Evolutionary conservation across 2,329 filamentous ascomycete species (phyloP), one percentile per base, ranked within the genome.

Genomic region (Zymoseptoria brevis): DNA sequence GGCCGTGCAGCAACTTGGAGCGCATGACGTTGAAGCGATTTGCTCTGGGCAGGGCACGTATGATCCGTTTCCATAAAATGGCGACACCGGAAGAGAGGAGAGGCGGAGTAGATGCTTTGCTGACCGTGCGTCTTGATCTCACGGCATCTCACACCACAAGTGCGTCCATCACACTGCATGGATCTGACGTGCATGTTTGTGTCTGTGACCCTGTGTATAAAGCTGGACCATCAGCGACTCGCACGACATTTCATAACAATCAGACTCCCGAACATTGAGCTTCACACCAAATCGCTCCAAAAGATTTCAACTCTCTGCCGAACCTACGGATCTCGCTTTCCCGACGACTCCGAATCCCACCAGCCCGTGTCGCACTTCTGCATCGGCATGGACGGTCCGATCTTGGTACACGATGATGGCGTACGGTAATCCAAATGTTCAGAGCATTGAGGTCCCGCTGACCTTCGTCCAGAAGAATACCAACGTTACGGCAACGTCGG

Each of bases 1-100:
- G 58, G 62, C 57, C 29, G 57, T 62, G 30, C 65, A 66, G 62
- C 22, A 57, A 19, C 62, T 64, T 6, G 50, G 53, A 45, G 65
- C 53, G 4, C 55, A 57, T 53, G 55, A 53, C 11, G 61, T 67
- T 9, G 60, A 68, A 21, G 63, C 30, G 1, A 62, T 61, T 26
- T 68, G 66, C 54, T 55, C 24, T 48, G 57, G 60, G 22, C 11
- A 24, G 30, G 57, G 54, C 19, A 49, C 55, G 35, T 45, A 45
- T 6, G 7, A 45, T 7, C 35, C 35, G 13, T 45, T n/a, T n/a
- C 35, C 35, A 45, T 45, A 45, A 16, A 45, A 45, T 13, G 16
- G 16, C 16, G 35, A n/a, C 13, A 16, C 26, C 26, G 26, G 35
- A 16, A 16, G 35, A 13, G 35, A 45, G 11, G 2, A n/a, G 35